phyloP scores from a whole-genome alignment of 2,329 filamentous ascomycete genomes.

The Didymella keratinophila region DNA sequence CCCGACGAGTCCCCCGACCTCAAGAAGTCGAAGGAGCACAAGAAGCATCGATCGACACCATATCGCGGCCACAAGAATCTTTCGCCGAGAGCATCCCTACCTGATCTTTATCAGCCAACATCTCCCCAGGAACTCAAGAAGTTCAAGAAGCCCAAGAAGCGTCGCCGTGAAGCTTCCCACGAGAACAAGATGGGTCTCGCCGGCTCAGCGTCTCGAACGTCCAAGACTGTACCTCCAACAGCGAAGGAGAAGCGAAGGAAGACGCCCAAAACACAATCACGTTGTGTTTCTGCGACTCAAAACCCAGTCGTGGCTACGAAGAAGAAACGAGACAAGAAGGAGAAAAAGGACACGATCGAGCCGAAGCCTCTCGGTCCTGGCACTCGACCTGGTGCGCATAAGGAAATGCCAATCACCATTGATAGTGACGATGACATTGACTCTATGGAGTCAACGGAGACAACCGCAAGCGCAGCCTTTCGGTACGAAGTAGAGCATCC shows the following conservation, averaged over 20 bases:
- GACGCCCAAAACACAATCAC: background rate
- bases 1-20: too few relatives aligned
- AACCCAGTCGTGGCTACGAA: too few relatives aligned
- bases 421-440: constrained; percentile 13
- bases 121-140: background rate
- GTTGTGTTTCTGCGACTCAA: background rate
- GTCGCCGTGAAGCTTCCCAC: background rate
- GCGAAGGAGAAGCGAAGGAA: constrained; percentile 5
- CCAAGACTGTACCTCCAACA: background rate
- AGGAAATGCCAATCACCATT: constrained; percentile 21
- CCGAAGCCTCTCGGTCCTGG: background rate
- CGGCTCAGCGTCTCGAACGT: background rate
- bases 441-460: background rate
- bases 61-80: too few relatives aligned
- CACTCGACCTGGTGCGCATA: constrained; percentile 8
- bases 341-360: background rate
- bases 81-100: too few relatives aligned
- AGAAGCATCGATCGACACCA: too few relatives aligned
- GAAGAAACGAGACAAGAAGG: background rate
- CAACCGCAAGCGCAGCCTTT: background rate
- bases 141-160: background rate
- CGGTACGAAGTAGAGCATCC: background rate
- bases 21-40: too few relatives aligned
- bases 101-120: too few relatives aligned
- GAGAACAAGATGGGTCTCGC: background rate